A percentile compares a stretch with the other conserved stretches of the same genome.
These are phyloP conservation scores for Platanthera guangdongensis DNA, from an alignment of 106 monocot species.

Conservation along the genomic window DNA sequence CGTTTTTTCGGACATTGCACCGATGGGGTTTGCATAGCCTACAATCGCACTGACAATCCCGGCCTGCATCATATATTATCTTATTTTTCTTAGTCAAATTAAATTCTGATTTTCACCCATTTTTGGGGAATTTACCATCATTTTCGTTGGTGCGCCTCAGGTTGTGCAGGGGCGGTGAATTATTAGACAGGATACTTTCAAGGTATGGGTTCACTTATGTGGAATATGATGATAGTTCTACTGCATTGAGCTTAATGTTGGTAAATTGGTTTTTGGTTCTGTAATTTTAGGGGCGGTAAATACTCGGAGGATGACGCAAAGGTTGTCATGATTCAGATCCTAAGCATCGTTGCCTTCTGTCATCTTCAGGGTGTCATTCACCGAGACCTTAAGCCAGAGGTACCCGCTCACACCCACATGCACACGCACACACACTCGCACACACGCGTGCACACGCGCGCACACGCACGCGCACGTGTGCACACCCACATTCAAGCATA, in stretches of 20 bases:
- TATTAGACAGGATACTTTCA: constrained; percentile 81
- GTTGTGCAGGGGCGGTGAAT: constrained; percentile 94
- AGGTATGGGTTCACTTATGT: constrained; percentile 34
- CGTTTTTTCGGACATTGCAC: too few relatives aligned
- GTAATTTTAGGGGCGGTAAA: constrained; percentile 73
- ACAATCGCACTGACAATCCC: too few relatives aligned
- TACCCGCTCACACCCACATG: constrained; percentile 14
- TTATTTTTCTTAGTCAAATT: neutral
- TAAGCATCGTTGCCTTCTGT: constrained; percentile 76
- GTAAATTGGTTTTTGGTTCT: constrained; percentile 4
- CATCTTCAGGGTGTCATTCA: constrained; percentile 99
- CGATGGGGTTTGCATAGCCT: too few relatives aligned
- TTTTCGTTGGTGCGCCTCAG: constrained; percentile 25
- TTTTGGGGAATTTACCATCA: neutral
- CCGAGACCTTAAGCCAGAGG: constrained; percentile 98
- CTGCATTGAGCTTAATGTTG: neutral
- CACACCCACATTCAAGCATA: neutral
- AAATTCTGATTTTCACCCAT: neutral
- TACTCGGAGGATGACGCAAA: constrained; percentile 92
- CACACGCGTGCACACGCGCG: too few relatives aligned
- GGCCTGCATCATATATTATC: neutral
- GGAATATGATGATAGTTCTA: neutral
- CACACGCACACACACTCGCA: too few relatives aligned
- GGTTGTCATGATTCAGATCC: constrained; percentile 71
- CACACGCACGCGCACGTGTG: too few relatives aligned